A percentile compares a stretch with the other conserved stretches of the same genome.
phyloP scores from a whole-genome alignment of 371 early-diverging fungal genomes.

The Mucor racemosus region DNA sequence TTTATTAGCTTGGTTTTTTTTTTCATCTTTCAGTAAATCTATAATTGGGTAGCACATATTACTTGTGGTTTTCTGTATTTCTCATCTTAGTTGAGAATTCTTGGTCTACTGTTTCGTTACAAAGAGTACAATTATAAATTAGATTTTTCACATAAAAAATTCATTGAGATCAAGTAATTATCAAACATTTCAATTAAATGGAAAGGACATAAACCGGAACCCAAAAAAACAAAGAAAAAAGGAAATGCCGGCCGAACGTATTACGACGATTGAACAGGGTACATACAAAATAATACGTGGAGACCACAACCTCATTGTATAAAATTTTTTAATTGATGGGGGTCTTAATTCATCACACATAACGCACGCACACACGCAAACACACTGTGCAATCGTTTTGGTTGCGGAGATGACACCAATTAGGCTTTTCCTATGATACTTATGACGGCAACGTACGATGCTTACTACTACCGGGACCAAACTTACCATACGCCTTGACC shows the following conservation, averaged over 20 bases:
- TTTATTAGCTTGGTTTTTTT: not conserved
- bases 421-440: not conserved
- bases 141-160: not conserved
- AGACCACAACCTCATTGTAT: not conserved
- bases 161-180: not conserved
- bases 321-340: not conserved
- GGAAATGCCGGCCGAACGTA: constrained; percentile 1
- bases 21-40: not conserved
- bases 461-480: not conserved
- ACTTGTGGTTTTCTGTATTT: constrained; percentile 13
- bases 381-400: not conserved
- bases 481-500: not conserved
- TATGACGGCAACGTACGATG: not conserved
- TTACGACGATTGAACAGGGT: not conserved
- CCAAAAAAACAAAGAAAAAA: not conserved
- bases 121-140: not conserved
- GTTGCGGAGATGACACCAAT: not conserved
- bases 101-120: not conserved
- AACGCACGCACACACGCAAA: not conserved
- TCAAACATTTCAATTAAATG: not conserved
- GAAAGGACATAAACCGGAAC: no score
- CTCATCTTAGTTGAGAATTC: constrained; percentile 1
- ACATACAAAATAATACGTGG: not conserved
- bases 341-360: not conserved
- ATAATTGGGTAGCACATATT: constrained; percentile 8